Evolutionary conservation across 2,329 filamentous ascomycete species (phyloP).

Genomic region (Colletotrichum acutatum): DNA sequence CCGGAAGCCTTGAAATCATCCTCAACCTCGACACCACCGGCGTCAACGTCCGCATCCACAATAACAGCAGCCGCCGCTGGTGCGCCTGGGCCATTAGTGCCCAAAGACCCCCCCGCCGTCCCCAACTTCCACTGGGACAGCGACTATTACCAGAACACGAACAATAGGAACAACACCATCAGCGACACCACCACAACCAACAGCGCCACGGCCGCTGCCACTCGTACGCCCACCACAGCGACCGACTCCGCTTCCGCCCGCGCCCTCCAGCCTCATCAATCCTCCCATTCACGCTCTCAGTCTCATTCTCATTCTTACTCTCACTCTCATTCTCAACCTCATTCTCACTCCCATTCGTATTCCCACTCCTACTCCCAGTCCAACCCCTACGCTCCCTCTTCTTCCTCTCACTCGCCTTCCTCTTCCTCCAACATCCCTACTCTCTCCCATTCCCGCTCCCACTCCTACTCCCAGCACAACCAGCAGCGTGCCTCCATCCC

Average conservation of each 20-base stretch:
- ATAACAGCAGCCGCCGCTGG: neutral
- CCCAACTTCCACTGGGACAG: conserved; percentile 33
- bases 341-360: conserved; percentile 3
- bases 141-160: conserved; percentile 13
- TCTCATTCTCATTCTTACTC: neutral
- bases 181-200: neutral
- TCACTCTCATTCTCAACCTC: neutral
- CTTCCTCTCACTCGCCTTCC: neutral
- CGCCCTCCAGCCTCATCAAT: conserved; percentile 24
- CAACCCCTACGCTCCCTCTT: neutral
- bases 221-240: conserved; percentile 4
- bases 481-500: conserved; percentile 28
- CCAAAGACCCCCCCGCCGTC: conserved; percentile 29
- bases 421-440: neutral
- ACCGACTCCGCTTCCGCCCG: conserved; percentile 32
- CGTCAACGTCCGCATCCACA: neutral
- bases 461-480: conserved; percentile 12
- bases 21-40: neutral
- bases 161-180: neutral
- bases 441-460: conserved; percentile 11
- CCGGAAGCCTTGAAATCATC: neutral
- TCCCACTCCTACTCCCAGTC: conserved; percentile 7
- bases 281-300: neutral
- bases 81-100: conserved; percentile 19
- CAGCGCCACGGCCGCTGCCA: neutral